Conservation (phyloP, 1,284 basidiomycete species). For the Singerocomus inundabilis region DNA sequence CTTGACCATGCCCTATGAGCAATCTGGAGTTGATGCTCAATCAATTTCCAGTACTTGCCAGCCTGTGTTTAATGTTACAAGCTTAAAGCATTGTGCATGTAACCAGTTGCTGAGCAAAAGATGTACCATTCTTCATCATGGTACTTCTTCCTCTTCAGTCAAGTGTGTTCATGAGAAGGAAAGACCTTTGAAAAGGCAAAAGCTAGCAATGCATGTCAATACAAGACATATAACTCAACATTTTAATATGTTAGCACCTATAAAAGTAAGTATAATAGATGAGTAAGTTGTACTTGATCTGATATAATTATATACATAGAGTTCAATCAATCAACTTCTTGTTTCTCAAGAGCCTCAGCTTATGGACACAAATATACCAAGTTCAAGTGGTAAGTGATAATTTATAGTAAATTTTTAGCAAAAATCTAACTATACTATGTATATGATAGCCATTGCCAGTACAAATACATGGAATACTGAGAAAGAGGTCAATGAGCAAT, state of each 20-base stretch:
- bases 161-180: background rate
- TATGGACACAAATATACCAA: background rate
- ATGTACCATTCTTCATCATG: background rate
- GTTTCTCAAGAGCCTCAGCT: background rate
- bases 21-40: background rate
- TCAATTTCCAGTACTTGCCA: background rate
- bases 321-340: rapidly evolving
- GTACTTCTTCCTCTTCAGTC: background rate
- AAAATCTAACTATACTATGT: background rate
- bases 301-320: constrained; percentile 2
- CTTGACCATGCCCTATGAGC: background rate
- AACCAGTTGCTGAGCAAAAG: constrained; percentile 9
- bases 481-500: background rate
- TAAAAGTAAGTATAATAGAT: constrained; percentile 9
- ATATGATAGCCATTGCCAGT: background rate
- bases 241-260: background rate
- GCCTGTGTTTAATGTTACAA: background rate
- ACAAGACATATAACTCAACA: constrained; percentile 13
- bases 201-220: constrained; percentile 17
- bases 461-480: background rate
- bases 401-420: background rate
- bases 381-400: background rate
- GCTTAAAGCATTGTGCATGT: background rate
- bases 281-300: rapidly evolving
- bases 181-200: constrained; percentile 5